Base-by-base conservation (phyloP, 495 filamentous ascomycete species). In the Xylaria flabelliformis region DNA sequence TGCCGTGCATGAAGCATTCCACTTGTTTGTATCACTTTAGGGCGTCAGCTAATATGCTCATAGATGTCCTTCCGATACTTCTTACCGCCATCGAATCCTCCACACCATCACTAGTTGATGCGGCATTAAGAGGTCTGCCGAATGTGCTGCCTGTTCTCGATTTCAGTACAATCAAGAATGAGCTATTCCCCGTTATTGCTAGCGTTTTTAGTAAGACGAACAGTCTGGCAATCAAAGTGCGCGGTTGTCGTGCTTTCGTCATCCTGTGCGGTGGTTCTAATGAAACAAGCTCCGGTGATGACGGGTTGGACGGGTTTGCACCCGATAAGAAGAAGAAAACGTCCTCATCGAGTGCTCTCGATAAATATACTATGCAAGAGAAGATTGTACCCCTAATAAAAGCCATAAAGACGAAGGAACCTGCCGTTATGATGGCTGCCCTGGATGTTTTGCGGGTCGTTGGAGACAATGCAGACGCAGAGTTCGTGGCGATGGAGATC, bases 321-420 rank as follows among this genome's bases (percentile, higher is more conserved):
- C 82, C 77, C 10, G 86, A 86, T 64, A 86, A 80, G 68, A 83
- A 87, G 42, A 89, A 85, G 74, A 83, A 88, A 61, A 82, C 83
- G 42, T 90, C 89, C 36, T 89, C 88, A 3, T 92, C 93, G 2
- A 87, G 78, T 21, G 94, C 94, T 21, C 84, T 99, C 42, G 96
- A 99, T 81, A 98, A 98, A 79, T 97, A 94, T 75, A 98, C 96
- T 1, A 92, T 98, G 75, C 97, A 99, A 77, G 96, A 98, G 78
- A 98, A 97, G 81, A 90, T 99, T 19, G 88, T 98, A 4, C 96
- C 96, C 0, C 84, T 97, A 5, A 86, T 99, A 67, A 94, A 93
- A 76, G 94, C 84, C 1, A 98, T 99, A 80, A 98, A 98, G 79
- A 99, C 96, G 0, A 98, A 97, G 76, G 96, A 99, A 76, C 96